Evolutionary conservation across 345 rosid species (phyloP).

Genomic region (Populus alba): DNA sequence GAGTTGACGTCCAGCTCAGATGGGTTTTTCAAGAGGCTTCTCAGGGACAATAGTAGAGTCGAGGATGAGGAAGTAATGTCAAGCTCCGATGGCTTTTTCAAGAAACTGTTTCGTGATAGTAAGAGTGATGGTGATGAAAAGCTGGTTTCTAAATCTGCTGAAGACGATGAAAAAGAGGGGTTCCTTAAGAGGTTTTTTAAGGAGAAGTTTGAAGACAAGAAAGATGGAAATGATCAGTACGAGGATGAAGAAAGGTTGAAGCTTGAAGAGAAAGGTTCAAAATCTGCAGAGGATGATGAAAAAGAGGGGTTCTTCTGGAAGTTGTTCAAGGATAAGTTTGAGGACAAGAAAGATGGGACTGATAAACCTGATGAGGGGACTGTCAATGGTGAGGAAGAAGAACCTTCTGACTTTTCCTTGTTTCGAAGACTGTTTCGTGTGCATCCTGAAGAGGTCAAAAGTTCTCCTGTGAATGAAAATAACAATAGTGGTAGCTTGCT

Average conservation of each 20-base stretch:
- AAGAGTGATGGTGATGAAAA: constrained; percentile 54
- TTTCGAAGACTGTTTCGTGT: constrained; percentile 82
- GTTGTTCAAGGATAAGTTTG: constrained; percentile 76
- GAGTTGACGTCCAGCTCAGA: constrained; percentile 32
- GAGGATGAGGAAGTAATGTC: constrained; percentile 64
- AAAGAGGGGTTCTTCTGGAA: constrained; percentile 88
- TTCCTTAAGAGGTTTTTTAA: constrained; percentile 79
- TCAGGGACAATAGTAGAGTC: constrained; percentile 43
- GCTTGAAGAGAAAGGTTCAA: constrained; percentile 49
- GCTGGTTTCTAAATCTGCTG: constrained; percentile 49
- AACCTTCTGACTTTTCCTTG: constrained; percentile 75
- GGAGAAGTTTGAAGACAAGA: constrained; percentile 77
- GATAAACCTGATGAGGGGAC: constrained; percentile 57
- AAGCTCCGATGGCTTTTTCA: constrained; percentile 79
- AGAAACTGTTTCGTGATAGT: constrained; percentile 63
- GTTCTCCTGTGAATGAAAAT: constrained; percentile 48
- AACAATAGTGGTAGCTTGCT: constrained; percentile 46
- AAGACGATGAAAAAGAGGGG: constrained; percentile 82
- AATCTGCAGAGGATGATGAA: constrained; percentile 76
- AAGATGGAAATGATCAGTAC: constrained; percentile 51
- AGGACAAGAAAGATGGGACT: constrained; percentile 71
- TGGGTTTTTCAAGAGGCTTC: constrained; percentile 45
- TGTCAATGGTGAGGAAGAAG: constrained; percentile 64
- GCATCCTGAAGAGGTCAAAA: constrained; percentile 86
- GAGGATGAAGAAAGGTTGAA: constrained; percentile 36